Evolutionary conservation across 306 rosid species (phyloP), one percentile per base, ranked within the genome.

Genomic region (Vigna hirtella): DNA sequence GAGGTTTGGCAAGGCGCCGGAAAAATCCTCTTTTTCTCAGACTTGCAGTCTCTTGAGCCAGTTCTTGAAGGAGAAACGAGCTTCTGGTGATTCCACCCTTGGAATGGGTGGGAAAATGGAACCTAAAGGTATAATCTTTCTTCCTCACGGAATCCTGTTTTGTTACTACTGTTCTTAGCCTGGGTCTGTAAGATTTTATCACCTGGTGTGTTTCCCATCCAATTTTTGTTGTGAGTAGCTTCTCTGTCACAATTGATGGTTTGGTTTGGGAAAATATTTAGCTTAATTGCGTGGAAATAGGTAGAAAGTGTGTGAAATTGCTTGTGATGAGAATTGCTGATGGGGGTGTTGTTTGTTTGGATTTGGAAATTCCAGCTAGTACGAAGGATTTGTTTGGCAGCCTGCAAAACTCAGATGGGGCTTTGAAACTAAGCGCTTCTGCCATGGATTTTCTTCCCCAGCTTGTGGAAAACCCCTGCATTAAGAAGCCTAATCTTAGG

Each of bases 11-110:
- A 83, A 81, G 88, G 81, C 79, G 3, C 74, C 81, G 78, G 95
- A 94, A 79, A 94, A 80, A 78, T 79, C 89, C 48, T 89, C 82
- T 73, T 92, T 94, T 62, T 78, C 97, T 2, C 95, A 89, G 87
- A 87, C 92, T 20, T 92, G 97, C 72, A 88, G 76, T 66, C 86
- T 90, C 6, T 42, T 94, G 77, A 88, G 95, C 80, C 90, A 86
- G 66, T 85, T 81, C 70, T 73, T 94, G 97, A 94, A 88, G 90
- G 97, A 92, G 81, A 90, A 87, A 79, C 85, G 96, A 36, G 74
- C 50, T 75, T 80, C 86, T 69, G 87, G 38, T 34, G 86, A 75
- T 75, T 16, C 82, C 43, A 13, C 57, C 66, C 71, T 56, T 71
- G 85, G 81, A 34, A 56, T 82, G 9, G 32, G 65, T 47, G 79